phyloP scores from a whole-genome alignment of 768 basidiomycete genomes.

The Russula sp. region DNA sequence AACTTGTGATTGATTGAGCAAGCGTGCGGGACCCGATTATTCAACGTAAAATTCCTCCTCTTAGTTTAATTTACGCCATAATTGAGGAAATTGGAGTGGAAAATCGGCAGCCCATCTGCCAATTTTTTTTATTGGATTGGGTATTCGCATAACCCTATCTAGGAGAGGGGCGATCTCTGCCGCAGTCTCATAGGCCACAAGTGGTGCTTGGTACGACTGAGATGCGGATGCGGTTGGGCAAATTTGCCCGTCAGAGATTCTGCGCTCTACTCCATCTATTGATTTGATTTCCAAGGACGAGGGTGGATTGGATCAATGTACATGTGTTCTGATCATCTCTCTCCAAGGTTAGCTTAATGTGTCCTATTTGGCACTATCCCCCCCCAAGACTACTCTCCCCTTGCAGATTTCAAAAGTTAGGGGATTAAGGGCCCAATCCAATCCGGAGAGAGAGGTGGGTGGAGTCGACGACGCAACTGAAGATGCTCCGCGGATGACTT shows the following conservation, averaged over 20 bases:
- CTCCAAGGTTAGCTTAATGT: conserved; percentile 5
- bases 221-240: not conserved
- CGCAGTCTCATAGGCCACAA: not conserved
- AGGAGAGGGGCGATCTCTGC: conserved; percentile 16
- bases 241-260: too few relatives aligned
- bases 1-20: not conserved
- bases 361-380: not conserved
- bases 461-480: conserved; percentile 6
- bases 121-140: not conserved
- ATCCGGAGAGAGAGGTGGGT: not conserved
- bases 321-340: too few relatives aligned
- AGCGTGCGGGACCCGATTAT: conserved; percentile 12
- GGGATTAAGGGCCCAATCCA: not conserved
- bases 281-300: too few relatives aligned
- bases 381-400: not conserved
- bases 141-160: conserved; percentile 10
- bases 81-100: not conserved
- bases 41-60: not conserved
- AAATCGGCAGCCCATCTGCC: not conserved
- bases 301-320: too few relatives aligned
- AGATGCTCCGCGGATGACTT: not conserved
- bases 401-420: not conserved
- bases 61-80: conserved; percentile 15
- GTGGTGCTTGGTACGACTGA: not conserved
- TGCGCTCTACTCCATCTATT: too few relatives aligned